These are phyloP conservation scores for Neospermospora avenae DNA, from an alignment of 2,329 filamentous ascomycete genomes.

Conservation along the genomic window DNA sequence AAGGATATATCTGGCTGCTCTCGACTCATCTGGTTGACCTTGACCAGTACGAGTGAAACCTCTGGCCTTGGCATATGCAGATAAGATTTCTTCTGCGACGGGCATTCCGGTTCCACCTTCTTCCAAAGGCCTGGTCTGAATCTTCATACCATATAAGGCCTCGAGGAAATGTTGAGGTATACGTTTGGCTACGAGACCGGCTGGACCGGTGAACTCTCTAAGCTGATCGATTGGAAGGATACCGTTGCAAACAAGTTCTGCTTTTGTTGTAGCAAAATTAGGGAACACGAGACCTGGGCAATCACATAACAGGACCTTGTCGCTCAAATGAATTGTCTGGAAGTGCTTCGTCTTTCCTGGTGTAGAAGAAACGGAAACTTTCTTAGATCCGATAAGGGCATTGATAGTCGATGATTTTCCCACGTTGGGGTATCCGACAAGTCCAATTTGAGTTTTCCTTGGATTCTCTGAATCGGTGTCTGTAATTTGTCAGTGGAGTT, in stretches of 20 bases:
- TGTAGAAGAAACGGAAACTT: conserved; percentile 95
- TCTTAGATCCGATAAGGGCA: conserved; percentile 95
- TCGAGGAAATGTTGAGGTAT: conserved; percentile 89
- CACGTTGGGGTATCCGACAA: conserved; percentile 98
- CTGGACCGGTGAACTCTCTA: conserved; percentile 86
- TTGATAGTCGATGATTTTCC: conserved; percentile 99
- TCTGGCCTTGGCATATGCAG: conserved; percentile 81
- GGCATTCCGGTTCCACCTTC: conserved; percentile 89
- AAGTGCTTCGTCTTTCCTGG: conserved; percentile 99
- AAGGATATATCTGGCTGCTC: conserved; percentile 82
- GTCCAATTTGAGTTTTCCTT: conserved; percentile 80
- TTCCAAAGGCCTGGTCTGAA: conserved; percentile 73
- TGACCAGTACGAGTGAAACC: conserved; percentile 88
- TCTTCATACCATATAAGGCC: conserved; percentile 89
- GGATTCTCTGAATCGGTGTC: conserved; percentile 45
- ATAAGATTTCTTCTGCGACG: conserved; percentile 79
- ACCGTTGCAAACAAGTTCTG: conserved; percentile 92
- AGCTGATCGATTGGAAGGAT: conserved; percentile 95
- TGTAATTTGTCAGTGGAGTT: conserved; percentile 26
- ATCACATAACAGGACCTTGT: conserved; percentile 89
- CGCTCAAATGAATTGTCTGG: conserved; percentile 92
- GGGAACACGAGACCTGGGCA: conserved; percentile 98
- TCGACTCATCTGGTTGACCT: conserved; percentile 88
- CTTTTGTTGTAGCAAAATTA: conserved; percentile 95
- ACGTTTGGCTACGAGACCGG: conserved; percentile 74